A percentile compares a stretch with the other conserved stretches of the same genome.
These are phyloP conservation scores for Quercus robur DNA, from an alignment of 306 rosid genomes.

Conservation along the genomic window DNA sequence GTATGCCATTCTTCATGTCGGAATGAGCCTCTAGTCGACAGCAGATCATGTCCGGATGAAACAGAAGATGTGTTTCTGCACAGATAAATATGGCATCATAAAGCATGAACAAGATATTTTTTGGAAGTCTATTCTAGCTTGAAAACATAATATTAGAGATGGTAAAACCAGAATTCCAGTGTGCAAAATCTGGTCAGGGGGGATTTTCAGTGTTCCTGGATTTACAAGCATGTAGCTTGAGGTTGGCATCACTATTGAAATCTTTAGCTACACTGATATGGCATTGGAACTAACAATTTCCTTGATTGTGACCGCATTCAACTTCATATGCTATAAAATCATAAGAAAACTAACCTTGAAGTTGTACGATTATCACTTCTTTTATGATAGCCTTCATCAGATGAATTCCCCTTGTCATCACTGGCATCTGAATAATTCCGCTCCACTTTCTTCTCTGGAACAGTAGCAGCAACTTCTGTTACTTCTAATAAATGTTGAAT, in stretches of 20 bases:
- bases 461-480: conserved; percentile 66
- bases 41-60: conserved; percentile 60
- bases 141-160: conserved; percentile 6
- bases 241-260: conserved; percentile 2
- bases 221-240: conserved; percentile 11
- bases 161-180: conserved; percentile 13
- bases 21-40: conserved; percentile 60
- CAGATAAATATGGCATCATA: conserved; percentile 16
- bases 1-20: conserved; percentile 78
- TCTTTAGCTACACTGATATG: background rate
- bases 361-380: conserved; percentile 37
- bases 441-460: conserved; percentile 65
- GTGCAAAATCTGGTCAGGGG: background rate
- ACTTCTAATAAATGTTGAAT: conserved; percentile 88
- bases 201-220: conserved; percentile 5
- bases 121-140: background rate
- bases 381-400: conserved; percentile 50
- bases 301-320: background rate
- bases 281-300: background rate
- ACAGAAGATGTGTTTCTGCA: conserved; percentile 51
- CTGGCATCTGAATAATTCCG: conserved; percentile 40
- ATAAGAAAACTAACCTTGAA: conserved; percentile 48
- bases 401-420: conserved; percentile 46
- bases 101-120: background rate
- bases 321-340: background rate